These are phyloP conservation scores for Solanum chiquidenum DNA, from an alignment of 257 asterid species.

Conservation along the genomic window DNA sequence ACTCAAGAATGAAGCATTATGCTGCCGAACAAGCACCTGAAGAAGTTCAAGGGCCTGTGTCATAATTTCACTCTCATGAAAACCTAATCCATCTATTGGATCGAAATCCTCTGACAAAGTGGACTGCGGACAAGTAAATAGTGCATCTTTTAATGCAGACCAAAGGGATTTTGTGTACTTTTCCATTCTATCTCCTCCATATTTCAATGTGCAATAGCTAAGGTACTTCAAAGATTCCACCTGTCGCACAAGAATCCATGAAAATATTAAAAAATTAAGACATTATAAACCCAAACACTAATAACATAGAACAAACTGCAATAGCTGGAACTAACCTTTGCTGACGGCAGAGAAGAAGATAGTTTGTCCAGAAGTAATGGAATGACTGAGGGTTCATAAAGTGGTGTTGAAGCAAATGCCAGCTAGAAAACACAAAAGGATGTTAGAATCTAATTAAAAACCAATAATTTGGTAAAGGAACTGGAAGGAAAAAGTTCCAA, in stretches of 20 bases:
- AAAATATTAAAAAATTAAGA: background rate
- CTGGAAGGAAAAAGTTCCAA: background rate
- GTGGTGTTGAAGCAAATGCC: slow-evolving; percentile 83
- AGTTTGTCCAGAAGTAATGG: slow-evolving; percentile 85
- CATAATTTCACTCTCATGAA: slow-evolving; percentile 59
- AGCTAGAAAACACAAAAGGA: slow-evolving; percentile 44
- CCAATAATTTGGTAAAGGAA: background rate
- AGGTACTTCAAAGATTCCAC: slow-evolving; percentile 82
- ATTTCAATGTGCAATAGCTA: slow-evolving; percentile 53
- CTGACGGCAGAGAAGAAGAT: slow-evolving; percentile 69
- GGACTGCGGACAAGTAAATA: slow-evolving; percentile 49
- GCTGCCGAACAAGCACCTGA: slow-evolving; percentile 42
- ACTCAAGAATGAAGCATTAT: slow-evolving; percentile 33
- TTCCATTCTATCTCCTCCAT: slow-evolving; percentile 63
- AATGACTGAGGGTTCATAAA: slow-evolving; percentile 66
- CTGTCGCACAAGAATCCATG: slow-evolving; percentile 26
- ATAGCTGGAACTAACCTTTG: slow-evolving; percentile 55
- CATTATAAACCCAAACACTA: background rate
- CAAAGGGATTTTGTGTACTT: slow-evolving; percentile 61
- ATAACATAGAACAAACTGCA: slow-evolving; percentile 1
- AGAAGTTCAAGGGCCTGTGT: slow-evolving; percentile 57
- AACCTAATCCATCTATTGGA: slow-evolving; percentile 39
- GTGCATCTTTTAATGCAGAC: slow-evolving; percentile 60
- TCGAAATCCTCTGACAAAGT: slow-evolving; percentile 33
- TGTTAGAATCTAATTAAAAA: slow-evolving; percentile 11